These are phyloP conservation scores for Bacidia gigantensis DNA, from an alignment of 495 filamentous ascomycete genomes.

Conservation along the genomic window DNA sequence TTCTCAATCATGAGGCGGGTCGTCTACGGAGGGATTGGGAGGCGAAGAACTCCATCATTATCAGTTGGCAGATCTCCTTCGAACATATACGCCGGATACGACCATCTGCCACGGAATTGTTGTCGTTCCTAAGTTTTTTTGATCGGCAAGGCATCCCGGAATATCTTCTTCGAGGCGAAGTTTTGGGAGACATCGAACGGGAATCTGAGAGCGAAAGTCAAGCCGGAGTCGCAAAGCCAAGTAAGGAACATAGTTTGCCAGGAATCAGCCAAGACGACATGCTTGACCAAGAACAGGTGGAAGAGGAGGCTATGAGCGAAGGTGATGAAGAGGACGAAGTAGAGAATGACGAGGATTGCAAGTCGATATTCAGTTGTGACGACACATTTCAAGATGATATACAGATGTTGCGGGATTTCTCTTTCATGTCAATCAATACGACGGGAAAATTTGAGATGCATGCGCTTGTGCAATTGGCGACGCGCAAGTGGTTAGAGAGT, in stretches of 20 bases:
- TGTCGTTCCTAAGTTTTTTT: conserved; percentile 26
- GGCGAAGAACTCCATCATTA: conserved; percentile 30
- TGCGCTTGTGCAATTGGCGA: conserved; percentile 33
- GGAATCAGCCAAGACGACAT: conserved; percentile 1
- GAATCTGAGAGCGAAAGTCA: too few species aligned
- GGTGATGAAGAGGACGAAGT: conserved; percentile 4
- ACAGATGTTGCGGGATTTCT: neutral
- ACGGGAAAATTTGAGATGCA: conserved; percentile 31
- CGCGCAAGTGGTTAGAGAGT: conserved; percentile 28
- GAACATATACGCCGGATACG: conserved; percentile 25
- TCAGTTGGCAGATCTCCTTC: conserved; percentile 37
- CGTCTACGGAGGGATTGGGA: conserved; percentile 21
- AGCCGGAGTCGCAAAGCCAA: neutral
- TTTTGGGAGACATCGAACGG: too few species aligned
- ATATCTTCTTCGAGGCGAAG: conserved; percentile 7
- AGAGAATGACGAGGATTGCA: conserved; percentile 2
- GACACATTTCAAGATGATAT: conserved; percentile 7
- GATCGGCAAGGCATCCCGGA: conserved; percentile 24
- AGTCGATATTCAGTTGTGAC: conserved; percentile 10
- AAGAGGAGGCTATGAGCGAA: neutral
- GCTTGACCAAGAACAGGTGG: conserved; percentile 1
- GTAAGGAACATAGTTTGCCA: too few species aligned
- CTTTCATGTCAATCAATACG: neutral
- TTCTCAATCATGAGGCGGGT: conserved; percentile 26
- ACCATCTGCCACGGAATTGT: conserved; percentile 19